Base-by-base conservation (phyloP, 2,329 filamentous ascomycete genomes). In the Colletotrichum spinosum region DNA sequence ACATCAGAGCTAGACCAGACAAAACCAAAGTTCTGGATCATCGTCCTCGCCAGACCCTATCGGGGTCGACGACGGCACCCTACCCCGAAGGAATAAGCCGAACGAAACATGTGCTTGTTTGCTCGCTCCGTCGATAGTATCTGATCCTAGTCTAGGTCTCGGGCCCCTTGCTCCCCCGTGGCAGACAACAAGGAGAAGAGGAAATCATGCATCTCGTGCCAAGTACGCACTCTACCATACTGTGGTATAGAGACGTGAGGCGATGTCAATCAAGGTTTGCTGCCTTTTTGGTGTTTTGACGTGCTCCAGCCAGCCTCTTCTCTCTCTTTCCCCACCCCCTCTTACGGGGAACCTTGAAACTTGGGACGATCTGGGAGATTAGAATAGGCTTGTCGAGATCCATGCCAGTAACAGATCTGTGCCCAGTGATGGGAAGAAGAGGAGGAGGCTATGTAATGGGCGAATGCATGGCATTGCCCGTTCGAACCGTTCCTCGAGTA, bases 301-400 rank as follows among this genome's bases (percentile, higher is more conserved):
- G 38, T 56, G 52, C 41, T 61, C 25, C 46, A 13, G n/a, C 41
- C 35, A 48, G 56, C 57, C 35, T 50, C 52, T 35, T 42, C 42
- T 25, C 55, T 51, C 55, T 35, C 39, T 50, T 44, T 33, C 33
- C 48, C 52, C 25, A 25, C 25, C 25, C 25, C 25, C 25, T 25
- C 25, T 25, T 25, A 25, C 25, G 25, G 25, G 25, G 33, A 52
- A 61, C 46, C 13, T 46, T 15, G 42, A 62, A 12, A 62, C 52
- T 56, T 53, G 42, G 52, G 58, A 56, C 58, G 57, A 65, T 55
- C 58, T 52, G 38, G 11, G 55, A 51, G 46, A 42, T 56, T 60
- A 12, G 17, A 11, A 46, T 45, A 45, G 50, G 25, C 46, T 38
- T 59, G 35, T 53, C n/a, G 48, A 49, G 46, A 25, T 15, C 35